phyloP scores from a whole-genome alignment of 2,329 filamentous ascomycete genomes.

The Leptosphaerulina australis region DNA sequence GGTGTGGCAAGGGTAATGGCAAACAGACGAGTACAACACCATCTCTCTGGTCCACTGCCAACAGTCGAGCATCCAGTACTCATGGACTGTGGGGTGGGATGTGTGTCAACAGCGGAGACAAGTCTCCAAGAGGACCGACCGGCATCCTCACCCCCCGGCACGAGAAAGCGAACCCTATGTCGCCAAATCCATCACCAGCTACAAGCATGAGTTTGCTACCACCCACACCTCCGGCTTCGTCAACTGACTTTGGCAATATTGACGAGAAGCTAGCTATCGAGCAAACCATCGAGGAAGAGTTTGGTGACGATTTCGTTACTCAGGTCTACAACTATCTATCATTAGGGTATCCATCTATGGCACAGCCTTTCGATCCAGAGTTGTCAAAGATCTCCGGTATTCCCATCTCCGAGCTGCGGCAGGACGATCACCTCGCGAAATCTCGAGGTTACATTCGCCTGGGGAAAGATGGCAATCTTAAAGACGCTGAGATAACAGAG shows the following conservation, averaged over 20 bases:
- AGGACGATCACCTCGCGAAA: slow-evolving; percentile 69
- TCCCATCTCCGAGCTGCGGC: slow-evolving; percentile 69
- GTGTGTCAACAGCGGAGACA: slow-evolving; percentile 56
- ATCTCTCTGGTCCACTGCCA: slow-evolving; percentile 45
- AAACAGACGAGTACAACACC: slow-evolving; percentile 39
- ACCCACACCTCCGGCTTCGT: slow-evolving; percentile 47
- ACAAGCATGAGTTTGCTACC: slow-evolving; percentile 38
- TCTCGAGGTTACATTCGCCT: slow-evolving; percentile 74
- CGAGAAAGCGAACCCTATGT: slow-evolving; percentile 51
- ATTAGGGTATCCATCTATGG: slow-evolving; percentile 86
- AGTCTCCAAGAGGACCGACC: slow-evolving; percentile 51
- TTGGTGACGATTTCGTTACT: slow-evolving; percentile 83
- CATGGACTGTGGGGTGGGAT: slow-evolving; percentile 78
- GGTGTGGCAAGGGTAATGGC: slow-evolving; percentile 57
- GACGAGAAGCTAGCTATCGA: slow-evolving; percentile 52
- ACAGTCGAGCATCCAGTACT: slow-evolving; percentile 60
- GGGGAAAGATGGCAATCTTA: slow-evolving; percentile 53
- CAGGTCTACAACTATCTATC: slow-evolving; percentile 98
- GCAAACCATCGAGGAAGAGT: slow-evolving; percentile 66
- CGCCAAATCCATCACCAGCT: slow-evolving; percentile 46
- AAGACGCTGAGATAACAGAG: slow-evolving; percentile 58
- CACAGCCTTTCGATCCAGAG: slow-evolving; percentile 82
- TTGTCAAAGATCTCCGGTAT: slow-evolving; percentile 80
- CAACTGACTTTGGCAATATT: slow-evolving; percentile 50
- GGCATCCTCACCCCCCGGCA: slow-evolving; percentile 58